Conservation (phyloP, 2,329 filamentous ascomycete species). For the Trichoderma polysporum region DNA sequence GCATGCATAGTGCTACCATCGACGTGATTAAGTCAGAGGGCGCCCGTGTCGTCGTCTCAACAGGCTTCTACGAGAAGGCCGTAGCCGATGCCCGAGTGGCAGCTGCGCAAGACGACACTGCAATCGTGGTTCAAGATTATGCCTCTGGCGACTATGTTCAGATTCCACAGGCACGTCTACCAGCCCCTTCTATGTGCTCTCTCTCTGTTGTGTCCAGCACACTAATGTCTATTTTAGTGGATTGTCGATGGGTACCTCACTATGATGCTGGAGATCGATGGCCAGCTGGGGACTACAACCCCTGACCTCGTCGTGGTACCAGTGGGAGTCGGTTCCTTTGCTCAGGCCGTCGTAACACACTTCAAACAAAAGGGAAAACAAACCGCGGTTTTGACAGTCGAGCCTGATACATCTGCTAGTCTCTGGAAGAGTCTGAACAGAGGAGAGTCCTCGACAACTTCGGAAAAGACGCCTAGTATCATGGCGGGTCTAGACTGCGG, state of each 20-base stretch:
- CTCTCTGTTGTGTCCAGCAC: not conserved
- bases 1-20: conserved; percentile 55
- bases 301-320: conserved; percentile 58
- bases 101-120: conserved; percentile 37
- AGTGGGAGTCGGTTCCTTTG: conserved; percentile 71
- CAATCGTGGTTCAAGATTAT: conserved; percentile 67
- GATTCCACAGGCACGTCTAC: conserved; percentile 53
- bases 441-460: conserved; percentile 46
- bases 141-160: conserved; percentile 65
- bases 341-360: conserved; percentile 65
- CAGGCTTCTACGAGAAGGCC: conserved; percentile 64
- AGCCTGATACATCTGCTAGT: conserved; percentile 65
- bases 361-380: conserved; percentile 51
- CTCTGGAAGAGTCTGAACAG: conserved; percentile 53
- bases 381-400: conserved; percentile 60
- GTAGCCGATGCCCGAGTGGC: conserved; percentile 50
- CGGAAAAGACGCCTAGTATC: conserved; percentile 61
- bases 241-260: conserved; percentile 77
- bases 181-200: not conserved
- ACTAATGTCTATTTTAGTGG: conserved; percentile 48
- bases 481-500: conserved; percentile 76
- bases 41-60: conserved; percentile 54
- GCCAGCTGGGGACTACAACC: conserved; percentile 47
- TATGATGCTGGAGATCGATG: conserved; percentile 67
- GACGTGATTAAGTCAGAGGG: conserved; percentile 61